Conservation (phyloP, 257 asterid genomes). For the Apocynum venetum region DNA sequence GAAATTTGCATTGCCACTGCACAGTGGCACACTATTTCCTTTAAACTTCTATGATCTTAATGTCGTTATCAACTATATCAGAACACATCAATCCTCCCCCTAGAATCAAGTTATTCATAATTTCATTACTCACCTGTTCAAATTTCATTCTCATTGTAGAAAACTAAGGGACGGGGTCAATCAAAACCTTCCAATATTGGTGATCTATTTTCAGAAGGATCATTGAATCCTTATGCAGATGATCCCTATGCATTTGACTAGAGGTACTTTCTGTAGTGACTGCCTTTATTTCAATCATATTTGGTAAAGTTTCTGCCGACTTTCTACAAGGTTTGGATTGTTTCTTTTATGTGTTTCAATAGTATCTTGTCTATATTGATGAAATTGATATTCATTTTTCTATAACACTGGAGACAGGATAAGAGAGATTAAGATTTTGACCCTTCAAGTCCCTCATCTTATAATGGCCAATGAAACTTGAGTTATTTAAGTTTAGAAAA, state of each 20-base stretch:
- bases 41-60: too few relatives aligned
- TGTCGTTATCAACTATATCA: neutral
- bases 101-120: neutral
- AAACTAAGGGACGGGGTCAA: constrained; percentile 35
- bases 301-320: neutral
- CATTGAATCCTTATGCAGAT: constrained; percentile 90
- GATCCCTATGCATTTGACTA: constrained; percentile 94
- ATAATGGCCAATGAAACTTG: neutral
- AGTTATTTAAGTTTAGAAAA: neutral
- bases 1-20: too few relatives aligned
- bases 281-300: neutral
- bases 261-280: constrained; percentile 42
- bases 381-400: neutral
- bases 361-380: neutral
- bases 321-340: neutral
- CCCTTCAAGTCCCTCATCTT: neutral
- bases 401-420: neutral
- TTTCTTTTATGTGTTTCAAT: neutral
- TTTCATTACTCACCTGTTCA: neutral
- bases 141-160: constrained; percentile 31
- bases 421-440: neutral
- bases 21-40: too few relatives aligned
- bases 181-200: constrained; percentile 74
- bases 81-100: neutral
- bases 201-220: constrained; percentile 93